Conservation (phyloP, 1,284 basidiomycete species). For the Cutaneotrichosporon sp. region DNA sequence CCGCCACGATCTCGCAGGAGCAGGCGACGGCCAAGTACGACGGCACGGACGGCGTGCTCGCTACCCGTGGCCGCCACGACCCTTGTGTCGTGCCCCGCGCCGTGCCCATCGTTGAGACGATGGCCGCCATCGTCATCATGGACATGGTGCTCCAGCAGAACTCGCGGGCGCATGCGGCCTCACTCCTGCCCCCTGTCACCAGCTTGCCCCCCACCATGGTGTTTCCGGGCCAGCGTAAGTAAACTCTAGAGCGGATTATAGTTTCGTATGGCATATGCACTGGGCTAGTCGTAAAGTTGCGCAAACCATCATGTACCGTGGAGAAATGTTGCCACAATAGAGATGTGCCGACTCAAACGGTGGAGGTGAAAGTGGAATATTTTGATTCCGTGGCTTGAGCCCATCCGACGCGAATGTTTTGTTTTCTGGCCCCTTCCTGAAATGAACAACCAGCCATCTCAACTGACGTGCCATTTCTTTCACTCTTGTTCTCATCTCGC, state of each 20-base stretch:
- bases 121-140: constrained; percentile 94
- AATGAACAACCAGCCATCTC: too few species aligned
- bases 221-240: constrained; percentile 41
- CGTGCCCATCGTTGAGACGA: constrained; percentile 96
- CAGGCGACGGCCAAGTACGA: constrained; percentile 91
- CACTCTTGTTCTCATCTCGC: too few species aligned
- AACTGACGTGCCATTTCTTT: too few species aligned
- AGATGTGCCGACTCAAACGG: too few species aligned
- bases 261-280: too few species aligned
- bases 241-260: not conserved
- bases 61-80: constrained; percentile 89
- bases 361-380: too few species aligned
- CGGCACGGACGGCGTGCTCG: constrained; percentile 78
- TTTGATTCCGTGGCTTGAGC: too few species aligned
- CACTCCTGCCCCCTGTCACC: constrained; percentile 67
- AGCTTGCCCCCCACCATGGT: constrained; percentile 75
- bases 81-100: constrained; percentile 96
- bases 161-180: constrained; percentile 63
- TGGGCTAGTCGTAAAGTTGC: too few species aligned
- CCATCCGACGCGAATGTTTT: too few species aligned
- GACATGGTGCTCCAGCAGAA: constrained; percentile 85
- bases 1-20: constrained; percentile 92
- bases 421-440: too few species aligned
- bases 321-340: too few species aligned
- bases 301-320: too few species aligned